Conservation (phyloP, 2,329 filamentous ascomycete species). For the Teratosphaeria destructans region DNA sequence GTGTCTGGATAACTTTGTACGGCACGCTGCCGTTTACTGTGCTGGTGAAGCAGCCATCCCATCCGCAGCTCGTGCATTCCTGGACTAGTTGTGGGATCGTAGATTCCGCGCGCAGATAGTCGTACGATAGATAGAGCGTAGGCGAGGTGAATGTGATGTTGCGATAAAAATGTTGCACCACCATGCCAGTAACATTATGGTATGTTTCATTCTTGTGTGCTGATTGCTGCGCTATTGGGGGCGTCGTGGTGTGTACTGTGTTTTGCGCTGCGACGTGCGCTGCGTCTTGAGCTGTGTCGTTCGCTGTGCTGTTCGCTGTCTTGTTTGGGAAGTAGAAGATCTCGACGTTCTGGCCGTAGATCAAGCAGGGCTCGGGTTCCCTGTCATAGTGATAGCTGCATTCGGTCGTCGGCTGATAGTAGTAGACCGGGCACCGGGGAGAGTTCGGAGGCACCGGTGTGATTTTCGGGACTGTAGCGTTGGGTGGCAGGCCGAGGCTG, state of each 20-base stretch:
- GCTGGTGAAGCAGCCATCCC: not conserved
- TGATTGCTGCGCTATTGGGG: too few relatives aligned
- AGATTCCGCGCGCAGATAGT: conserved; percentile 7
- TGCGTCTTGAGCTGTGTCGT: not conserved
- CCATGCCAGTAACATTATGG: not conserved
- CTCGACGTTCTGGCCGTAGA: conserved; percentile 12
- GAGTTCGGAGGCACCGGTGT: conserved; percentile 12
- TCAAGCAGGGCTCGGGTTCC: conserved; percentile 3
- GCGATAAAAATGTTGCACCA: conserved; percentile 6
- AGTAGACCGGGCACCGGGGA: conserved; percentile 9
- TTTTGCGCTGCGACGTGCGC: too few relatives aligned
- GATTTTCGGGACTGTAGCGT: conserved; percentile 10
- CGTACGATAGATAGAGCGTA: conserved; percentile 13
- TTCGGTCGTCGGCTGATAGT: conserved; percentile 5
- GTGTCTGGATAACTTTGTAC: not conserved
- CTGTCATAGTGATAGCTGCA: not conserved
- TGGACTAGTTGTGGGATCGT: not conserved
- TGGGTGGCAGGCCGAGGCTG: conserved; percentile 9
- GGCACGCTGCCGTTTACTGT: not conserved
- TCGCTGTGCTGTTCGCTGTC: conserved; percentile 1
- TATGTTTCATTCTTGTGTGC: too few relatives aligned
- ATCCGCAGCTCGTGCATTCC: not conserved
- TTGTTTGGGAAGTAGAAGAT: conserved; percentile 12
- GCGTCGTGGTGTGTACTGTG: too few relatives aligned
- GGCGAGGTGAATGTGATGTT: conserved; percentile 14